phyloP scores from a whole-genome alignment of 495 filamentous ascomycete species.

The Cenococcum geophilum region DNA sequence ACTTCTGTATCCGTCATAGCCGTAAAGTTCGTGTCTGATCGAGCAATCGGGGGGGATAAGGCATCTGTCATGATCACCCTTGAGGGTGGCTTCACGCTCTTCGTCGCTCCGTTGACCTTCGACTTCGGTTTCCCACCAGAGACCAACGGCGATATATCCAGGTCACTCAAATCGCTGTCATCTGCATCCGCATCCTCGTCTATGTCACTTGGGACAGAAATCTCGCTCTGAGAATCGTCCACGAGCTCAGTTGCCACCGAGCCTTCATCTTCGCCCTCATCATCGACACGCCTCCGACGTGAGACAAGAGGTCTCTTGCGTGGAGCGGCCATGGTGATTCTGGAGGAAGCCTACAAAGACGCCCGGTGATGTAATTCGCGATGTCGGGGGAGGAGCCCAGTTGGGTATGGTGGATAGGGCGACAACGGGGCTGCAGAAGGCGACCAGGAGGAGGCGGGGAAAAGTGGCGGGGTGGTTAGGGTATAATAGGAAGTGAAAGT shows the following conservation, averaged over 20 bases:
- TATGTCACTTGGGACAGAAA: conserved; percentile 65
- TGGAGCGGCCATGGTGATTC: conserved; percentile 51
- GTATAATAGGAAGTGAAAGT: neutral
- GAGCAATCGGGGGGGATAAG: conserved; percentile 23
- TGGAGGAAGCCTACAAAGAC: neutral
- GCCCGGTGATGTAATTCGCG: neutral
- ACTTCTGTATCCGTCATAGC: conserved; percentile 66
- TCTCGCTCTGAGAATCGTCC: conserved; percentile 80
- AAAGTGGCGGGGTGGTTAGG: neutral
- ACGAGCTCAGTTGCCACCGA: conserved; percentile 60
- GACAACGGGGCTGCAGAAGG: neutral
- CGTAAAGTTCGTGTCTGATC: conserved; percentile 32
- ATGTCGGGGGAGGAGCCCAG: neutral
- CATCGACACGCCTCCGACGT: conserved; percentile 70
- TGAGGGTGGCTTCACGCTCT: conserved; percentile 12
- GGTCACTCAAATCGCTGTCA: conserved; percentile 69
- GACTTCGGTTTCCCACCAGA: conserved; percentile 40
- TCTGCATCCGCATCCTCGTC: conserved; percentile 67
- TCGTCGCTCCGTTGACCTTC: conserved; percentile 20
- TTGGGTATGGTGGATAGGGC: neutral
- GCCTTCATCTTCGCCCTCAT: conserved; percentile 72
- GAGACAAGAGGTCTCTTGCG: conserved; percentile 67
- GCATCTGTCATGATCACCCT: conserved; percentile 8
- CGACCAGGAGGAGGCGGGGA: neutral
- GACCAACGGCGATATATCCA: conserved; percentile 48